A percentile compares a stretch with the other conserved stretches of the same genome.
Evolutionary conservation across 352 stramenopile species (phyloP).

Genomic region (Globisporangium carolinianum): DNA sequence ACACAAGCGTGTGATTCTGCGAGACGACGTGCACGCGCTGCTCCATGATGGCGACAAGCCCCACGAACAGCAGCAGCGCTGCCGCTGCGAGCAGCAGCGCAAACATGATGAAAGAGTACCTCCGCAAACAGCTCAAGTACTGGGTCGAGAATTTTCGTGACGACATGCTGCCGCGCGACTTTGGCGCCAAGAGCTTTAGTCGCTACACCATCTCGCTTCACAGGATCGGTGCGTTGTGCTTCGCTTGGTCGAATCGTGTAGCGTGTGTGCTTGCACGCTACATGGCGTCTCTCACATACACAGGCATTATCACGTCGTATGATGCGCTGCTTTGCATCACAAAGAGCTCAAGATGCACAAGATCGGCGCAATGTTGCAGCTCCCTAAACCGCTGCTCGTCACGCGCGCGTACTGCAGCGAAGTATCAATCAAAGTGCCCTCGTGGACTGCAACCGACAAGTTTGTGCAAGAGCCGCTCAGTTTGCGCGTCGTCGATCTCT

Average conservation of each 20-base stretch:
- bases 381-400: constrained; percentile 42
- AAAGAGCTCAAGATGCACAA: constrained; percentile 64
- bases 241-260: background rate
- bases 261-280: background rate
- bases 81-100: constrained; percentile 7
- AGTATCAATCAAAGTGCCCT: constrained; percentile 48
- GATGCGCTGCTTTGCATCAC: too few relatives aligned
- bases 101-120: constrained; percentile 67
- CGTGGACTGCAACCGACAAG: constrained; percentile 43
- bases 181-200: constrained; percentile 34
- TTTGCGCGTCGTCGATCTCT: constrained; percentile 38
- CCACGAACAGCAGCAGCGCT: constrained; percentile 9
- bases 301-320: background rate
- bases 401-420: constrained; percentile 46
- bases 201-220: constrained; percentile 40
- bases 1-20: too few relatives aligned
- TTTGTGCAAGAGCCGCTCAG: constrained; percentile 46
- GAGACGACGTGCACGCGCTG: too few relatives aligned
- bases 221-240: constrained; percentile 27
- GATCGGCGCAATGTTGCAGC: constrained; percentile 31
- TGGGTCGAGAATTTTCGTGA: constrained; percentile 62
- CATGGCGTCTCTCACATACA: background rate
- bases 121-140: constrained; percentile 55
- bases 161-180: constrained; percentile 51
- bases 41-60: background rate